Evolutionary conservation across 345 rosid genomes (phyloP), one percentile per base, ranked within the genome.

Genomic region (Microthlaspi erraticum): DNA sequence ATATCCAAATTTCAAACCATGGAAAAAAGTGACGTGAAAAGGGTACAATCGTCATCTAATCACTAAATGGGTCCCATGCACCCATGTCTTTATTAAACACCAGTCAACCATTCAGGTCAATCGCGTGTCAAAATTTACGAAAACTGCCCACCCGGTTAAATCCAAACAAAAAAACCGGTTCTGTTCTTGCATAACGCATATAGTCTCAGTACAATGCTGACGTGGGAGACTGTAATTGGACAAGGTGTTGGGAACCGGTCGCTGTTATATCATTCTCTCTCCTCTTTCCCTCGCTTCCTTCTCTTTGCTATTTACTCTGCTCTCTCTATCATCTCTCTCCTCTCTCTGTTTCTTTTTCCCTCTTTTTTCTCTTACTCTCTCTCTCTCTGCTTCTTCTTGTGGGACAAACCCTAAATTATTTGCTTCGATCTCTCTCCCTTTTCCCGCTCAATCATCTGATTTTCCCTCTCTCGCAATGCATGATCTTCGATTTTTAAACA

Each of bases 51-150:
- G 87, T 84, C 74, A 81, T 76, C 55, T 0, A 0, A 0, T 0
- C 2, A 43, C 6, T 2, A 50, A 43, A 31, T 13, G 66, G 75
- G 75, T 13, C 75, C 79, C 75, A 70, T 8, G 0, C 8, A 33
- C 5, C 55, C 34, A 46, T 38, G 54, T 17, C 60, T 34, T 45
- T 39, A 29, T 53, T 43, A 14, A 52, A 75, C 71, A 37, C 61
- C 34, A 67, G 90, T 88, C 93, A 83, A 86, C 80, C 67, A 76
- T 64, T 70, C 79, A 76, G 71, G 86, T 81, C 91, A 88, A 81
- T 76, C 70, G 34, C 44, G 48, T 64, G 64, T 64, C 44, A 3
- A n/a, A 68, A 68, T 50, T 38, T 48, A 73, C 77, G 18, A 44
- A 72, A 73, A 60, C 36, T 54, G 12, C 65, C 68, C 71, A 1